Percentiles rank a stretch among this genome's conserved stretches.
Conservation (phyloP, 2,329 filamentous ascomycete genomes). For the Chrysoporthe cubensis region DNA sequence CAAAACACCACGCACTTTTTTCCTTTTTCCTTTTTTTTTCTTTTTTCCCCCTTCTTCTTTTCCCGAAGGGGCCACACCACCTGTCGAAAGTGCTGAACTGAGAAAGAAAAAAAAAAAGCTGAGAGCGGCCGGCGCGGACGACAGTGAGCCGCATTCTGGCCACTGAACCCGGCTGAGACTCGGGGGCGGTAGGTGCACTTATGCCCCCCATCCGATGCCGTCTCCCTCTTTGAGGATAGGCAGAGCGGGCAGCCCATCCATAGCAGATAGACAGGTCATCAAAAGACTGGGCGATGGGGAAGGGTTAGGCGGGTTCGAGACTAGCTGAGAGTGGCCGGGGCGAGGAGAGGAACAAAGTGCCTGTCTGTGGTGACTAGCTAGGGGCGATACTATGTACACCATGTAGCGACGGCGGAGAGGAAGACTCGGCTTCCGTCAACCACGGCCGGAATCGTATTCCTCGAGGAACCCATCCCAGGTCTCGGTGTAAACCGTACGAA, state of each 20-base stretch:
- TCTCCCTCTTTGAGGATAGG: background rate
- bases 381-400: background rate
- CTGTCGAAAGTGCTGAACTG: background rate
- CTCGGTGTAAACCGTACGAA: background rate
- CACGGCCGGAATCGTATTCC: background rate
- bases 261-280: slow-evolving; percentile 3
- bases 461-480: background rate
- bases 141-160: slow-evolving; percentile 26
- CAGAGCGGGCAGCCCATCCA: background rate
- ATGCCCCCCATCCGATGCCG: background rate
- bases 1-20: background rate
- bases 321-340: slow-evolving; percentile 12
- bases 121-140: slow-evolving; percentile 25
- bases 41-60: too few species aligned
- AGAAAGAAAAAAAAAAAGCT: background rate
- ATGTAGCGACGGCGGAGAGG: background rate
- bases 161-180: background rate
- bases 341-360: slow-evolving; percentile 2
- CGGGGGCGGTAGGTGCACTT: background rate
- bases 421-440: background rate
- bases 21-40: too few species aligned
- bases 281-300: background rate
- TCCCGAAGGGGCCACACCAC: too few species aligned
- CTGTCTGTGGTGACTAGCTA: background rate
- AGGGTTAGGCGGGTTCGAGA: slow-evolving; percentile 15